phyloP scores from a whole-genome alignment of 2,329 filamentous ascomycete genomes.

The Verruconis gallopava region DNA sequence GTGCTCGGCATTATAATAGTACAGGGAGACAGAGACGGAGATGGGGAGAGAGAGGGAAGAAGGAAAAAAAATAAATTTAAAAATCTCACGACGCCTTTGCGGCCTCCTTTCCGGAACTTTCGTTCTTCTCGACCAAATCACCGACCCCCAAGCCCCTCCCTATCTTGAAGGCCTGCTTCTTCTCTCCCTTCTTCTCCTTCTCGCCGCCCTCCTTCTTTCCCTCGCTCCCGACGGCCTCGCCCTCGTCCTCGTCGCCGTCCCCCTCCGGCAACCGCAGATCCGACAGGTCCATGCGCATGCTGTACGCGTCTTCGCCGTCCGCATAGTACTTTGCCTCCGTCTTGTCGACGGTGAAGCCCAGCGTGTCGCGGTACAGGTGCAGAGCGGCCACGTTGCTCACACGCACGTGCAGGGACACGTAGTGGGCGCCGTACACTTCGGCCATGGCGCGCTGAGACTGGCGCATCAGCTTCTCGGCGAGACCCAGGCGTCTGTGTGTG shows the following conservation, averaged over 20 bases:
- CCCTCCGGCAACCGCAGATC: constrained; percentile 36
- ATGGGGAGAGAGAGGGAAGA: background rate
- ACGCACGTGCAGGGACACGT: constrained; percentile 92
- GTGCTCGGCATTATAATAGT: no score
- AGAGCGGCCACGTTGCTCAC: constrained; percentile 85
- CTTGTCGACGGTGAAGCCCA: constrained; percentile 80
- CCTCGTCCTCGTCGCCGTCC: constrained; percentile 24
- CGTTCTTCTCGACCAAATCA: constrained; percentile 60
- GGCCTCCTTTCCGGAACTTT: constrained; percentile 38
- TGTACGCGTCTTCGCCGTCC: constrained; percentile 90
- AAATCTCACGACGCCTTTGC: constrained; percentile 4
- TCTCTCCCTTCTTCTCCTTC: constrained; percentile 34
- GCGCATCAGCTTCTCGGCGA: constrained; percentile 95
- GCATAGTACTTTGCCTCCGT: constrained; percentile 87
- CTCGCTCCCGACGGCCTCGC: constrained; percentile 22
- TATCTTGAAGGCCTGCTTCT: constrained; percentile 75
- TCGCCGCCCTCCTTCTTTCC: constrained; percentile 25
- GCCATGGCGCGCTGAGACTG: constrained; percentile 93
- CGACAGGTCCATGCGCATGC: constrained; percentile 76
- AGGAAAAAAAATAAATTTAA: background rate
- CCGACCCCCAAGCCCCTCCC: constrained; percentile 66
- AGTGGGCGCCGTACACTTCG: constrained; percentile 79
- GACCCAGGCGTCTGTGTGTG: constrained; percentile 78
- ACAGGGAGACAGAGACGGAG: no score
- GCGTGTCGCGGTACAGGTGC: constrained; percentile 82